Percentiles rank a stretch among this genome's conserved stretches.
Conservation (phyloP, 768 basidiomycete species). For the Clitopilus passeckerianus region DNA sequence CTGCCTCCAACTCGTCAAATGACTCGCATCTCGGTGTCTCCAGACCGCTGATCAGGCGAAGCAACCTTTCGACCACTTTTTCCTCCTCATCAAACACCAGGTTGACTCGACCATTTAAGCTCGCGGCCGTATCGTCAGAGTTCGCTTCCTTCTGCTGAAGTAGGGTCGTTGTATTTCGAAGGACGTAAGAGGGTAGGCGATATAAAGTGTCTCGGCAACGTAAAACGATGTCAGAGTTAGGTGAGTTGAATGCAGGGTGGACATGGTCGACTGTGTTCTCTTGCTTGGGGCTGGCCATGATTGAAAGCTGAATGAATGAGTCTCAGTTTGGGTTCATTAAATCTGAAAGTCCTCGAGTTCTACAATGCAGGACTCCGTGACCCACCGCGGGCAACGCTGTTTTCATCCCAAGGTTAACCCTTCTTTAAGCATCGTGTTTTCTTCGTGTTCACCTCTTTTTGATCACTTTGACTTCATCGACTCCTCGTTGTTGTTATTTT, state of each 20-base stretch:
- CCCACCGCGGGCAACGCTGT: conserved; percentile 22
- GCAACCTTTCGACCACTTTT: conserved; percentile 28
- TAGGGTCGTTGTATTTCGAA: conserved; percentile 22
- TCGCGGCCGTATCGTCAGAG: conserved; percentile 10
- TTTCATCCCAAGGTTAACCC: neutral
- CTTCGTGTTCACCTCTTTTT: neutral
- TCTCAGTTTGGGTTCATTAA: conserved; percentile 41
- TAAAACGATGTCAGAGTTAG: conserved; percentile 36
- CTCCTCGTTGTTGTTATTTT: neutral
- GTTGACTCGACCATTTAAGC: neutral
- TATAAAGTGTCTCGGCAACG: conserved; percentile 36
- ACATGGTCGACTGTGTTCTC: conserved; percentile 8
- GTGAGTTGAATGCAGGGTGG: conserved; percentile 32
- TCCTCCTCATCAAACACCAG: conserved; percentile 26
- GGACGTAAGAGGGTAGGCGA: conserved; percentile 34
- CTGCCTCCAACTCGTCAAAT: conserved; percentile 33
- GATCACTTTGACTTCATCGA: neutral
- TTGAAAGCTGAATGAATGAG: conserved; percentile 59
- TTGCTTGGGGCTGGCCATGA: conserved; percentile 16
- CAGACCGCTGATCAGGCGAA: conserved; percentile 36
- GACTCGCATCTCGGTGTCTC: conserved; percentile 34
- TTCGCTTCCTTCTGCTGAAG: neutral
- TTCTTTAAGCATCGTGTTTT: neutral
- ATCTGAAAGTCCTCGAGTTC: conserved; percentile 21
- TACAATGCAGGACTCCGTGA: conserved; percentile 28